phyloP scores from a whole-genome alignment of 768 basidiomycete genomes.

The Phanerochaete sordida region DNA sequence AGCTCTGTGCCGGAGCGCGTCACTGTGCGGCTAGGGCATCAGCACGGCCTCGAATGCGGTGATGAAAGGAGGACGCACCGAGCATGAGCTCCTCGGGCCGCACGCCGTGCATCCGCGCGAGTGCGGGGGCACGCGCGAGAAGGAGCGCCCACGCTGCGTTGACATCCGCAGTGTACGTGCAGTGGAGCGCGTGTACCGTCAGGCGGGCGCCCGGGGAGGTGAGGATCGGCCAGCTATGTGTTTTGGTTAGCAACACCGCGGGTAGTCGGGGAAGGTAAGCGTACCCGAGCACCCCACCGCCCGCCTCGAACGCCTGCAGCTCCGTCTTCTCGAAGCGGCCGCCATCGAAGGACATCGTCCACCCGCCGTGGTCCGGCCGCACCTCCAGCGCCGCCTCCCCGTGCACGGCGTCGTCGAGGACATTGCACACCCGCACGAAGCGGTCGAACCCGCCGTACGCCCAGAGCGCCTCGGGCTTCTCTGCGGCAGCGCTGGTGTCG shows the following conservation, averaged over 20 bases:
- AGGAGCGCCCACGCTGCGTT: slow-evolving; percentile 39
- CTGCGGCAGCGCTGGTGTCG: not conserved
- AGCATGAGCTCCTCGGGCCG: slow-evolving; percentile 40
- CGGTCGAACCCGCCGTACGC: slow-evolving; percentile 28
- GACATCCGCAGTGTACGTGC: slow-evolving; percentile 21
- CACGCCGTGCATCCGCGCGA: slow-evolving; percentile 32
- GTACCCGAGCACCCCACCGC: not conserved
- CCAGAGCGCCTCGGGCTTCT: not conserved
- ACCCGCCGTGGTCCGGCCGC: not conserved
- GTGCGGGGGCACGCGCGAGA: slow-evolving; percentile 27
- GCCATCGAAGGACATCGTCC: not conserved
- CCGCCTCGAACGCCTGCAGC: not conserved
- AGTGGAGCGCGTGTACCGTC: slow-evolving; percentile 38
- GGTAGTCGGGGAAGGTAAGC: not conserved
- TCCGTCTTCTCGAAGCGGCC: slow-evolving; percentile 2
- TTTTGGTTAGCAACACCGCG: not conserved
- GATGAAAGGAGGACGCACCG: slow-evolving; percentile 30
- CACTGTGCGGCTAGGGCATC: slow-evolving; percentile 33
- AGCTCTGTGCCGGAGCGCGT: slow-evolving; percentile 38
- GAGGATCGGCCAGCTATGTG: slow-evolving; percentile 40
- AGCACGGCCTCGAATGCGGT: not conserved
- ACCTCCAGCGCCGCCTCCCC: slow-evolving; percentile 16
- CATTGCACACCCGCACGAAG: slow-evolving; percentile 38
- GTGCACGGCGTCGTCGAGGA: slow-evolving; percentile 27
- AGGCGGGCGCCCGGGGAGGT: slow-evolving; percentile 29